These are phyloP conservation scores for Linnemannia elongata DNA, from an alignment of 192 early-diverging fungal species.

Conservation along the genomic window DNA sequence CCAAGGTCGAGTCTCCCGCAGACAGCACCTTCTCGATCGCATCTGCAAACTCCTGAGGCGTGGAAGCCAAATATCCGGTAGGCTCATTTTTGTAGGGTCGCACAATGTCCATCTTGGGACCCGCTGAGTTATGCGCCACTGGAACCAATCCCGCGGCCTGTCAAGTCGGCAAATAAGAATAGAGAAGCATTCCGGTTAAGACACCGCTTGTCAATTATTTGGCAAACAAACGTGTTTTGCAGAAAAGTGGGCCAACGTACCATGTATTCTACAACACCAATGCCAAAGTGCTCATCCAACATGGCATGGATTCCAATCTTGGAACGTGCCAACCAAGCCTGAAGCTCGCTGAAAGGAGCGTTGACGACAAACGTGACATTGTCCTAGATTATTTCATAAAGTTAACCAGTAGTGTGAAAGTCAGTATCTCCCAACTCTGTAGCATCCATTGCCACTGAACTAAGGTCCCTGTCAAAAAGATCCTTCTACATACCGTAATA, in stretches of 20 bases:
- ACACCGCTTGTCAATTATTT: background rate
- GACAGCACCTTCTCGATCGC: conserved; percentile 63
- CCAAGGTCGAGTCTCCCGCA: conserved; percentile 55
- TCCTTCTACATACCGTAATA: conserved; percentile 64
- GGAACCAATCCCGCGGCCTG: conserved; percentile 88
- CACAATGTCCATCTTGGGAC: conserved; percentile 91
- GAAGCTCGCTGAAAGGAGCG: conserved; percentile 79
- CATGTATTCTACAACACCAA: conserved; percentile 98
- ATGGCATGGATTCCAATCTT: conserved; percentile 95
- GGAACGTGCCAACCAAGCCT: conserved; percentile 69
- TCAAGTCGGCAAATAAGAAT: background rate
- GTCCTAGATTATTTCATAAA: conserved; percentile 56
- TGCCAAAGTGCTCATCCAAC: conserved; percentile 99
- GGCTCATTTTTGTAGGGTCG: conserved; percentile 58
- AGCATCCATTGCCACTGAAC: background rate
- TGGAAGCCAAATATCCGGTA: conserved; percentile 74
- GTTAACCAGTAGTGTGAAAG: background rate
- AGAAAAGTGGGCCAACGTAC: conserved; percentile 58
- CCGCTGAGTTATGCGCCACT: conserved; percentile 87
- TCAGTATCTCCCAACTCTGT: background rate
- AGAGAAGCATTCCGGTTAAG: background rate
- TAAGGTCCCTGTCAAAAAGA: background rate
- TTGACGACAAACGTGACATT: conserved; percentile 87
- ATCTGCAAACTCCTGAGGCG: conserved; percentile 75
- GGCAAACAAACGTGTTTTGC: background rate